Evolutionary conservation across 306 rosid species (phyloP).

Genomic region (Medicago ruthenica): DNA sequence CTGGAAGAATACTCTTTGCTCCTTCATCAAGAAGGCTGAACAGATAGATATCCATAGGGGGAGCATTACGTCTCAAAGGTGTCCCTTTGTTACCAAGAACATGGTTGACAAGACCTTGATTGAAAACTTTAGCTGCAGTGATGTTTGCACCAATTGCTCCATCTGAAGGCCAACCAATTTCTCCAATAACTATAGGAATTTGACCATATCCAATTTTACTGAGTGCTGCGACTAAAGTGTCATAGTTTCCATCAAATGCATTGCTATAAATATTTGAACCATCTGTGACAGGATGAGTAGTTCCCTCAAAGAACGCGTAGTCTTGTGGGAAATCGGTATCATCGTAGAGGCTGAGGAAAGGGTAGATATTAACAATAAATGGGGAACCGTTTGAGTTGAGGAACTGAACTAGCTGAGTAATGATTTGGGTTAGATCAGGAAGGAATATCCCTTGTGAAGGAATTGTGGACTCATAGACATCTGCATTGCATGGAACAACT

Average conservation of each 20-base stretch:
- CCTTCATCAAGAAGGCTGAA: slow-evolving; percentile 86
- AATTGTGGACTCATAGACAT: slow-evolving; percentile 79
- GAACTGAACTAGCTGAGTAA: slow-evolving; percentile 77
- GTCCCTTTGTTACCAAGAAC: slow-evolving; percentile 77
- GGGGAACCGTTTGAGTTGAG: slow-evolving; percentile 95
- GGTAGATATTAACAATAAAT: slow-evolving; percentile 91
- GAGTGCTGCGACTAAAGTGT: slow-evolving; percentile 89
- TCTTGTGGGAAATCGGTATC: slow-evolving; percentile 91
- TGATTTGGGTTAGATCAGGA: slow-evolving; percentile 72
- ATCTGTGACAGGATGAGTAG: slow-evolving; percentile 82
- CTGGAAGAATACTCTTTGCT: slow-evolving; percentile 87
- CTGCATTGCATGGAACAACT: slow-evolving; percentile 98
- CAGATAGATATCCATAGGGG: slow-evolving; percentile 82
- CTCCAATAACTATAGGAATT: slow-evolving; percentile 89
- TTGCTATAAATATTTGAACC: slow-evolving; percentile 82
- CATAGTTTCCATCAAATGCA: slow-evolving; percentile 95
- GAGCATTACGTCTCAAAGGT: slow-evolving; percentile 73
- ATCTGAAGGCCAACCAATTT: slow-evolving; percentile 96
- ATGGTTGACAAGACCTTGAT: slow-evolving; percentile 85
- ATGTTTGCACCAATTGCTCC: slow-evolving; percentile 82
- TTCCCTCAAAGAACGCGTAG: slow-evolving; percentile 92
- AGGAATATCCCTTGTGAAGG: slow-evolving; percentile 97
- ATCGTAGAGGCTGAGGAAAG: slow-evolving; percentile 86
- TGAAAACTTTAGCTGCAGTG: slow-evolving; percentile 86
- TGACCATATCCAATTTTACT: slow-evolving; percentile 86